Evolutionary conservation across 768 basidiomycete genomes (phyloP).

Genomic region (Calocera viscosa): DNA sequence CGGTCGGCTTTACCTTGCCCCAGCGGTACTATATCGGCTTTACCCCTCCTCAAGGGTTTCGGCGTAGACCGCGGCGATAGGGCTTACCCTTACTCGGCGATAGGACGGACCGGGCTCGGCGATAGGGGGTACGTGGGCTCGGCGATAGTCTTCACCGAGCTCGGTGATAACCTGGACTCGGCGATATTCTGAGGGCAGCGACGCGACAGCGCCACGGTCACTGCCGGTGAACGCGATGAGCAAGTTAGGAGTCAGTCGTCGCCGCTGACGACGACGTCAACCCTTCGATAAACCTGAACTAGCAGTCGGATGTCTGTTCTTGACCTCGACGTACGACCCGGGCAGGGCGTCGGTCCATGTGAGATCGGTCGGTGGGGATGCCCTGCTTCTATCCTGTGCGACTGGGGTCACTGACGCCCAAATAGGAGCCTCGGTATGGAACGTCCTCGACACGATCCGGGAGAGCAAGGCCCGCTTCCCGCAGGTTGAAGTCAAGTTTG

Average conservation of each 20-base stretch:
- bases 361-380: slow-evolving; percentile 43
- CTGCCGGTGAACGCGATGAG: neutral
- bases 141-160: no score
- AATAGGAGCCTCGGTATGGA: slow-evolving; percentile 67
- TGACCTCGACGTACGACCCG: slow-evolving; percentile 65
- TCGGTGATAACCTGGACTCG: no score
- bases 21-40: no score
- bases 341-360: slow-evolving; percentile 62
- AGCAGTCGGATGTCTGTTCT: slow-evolving; percentile 24
- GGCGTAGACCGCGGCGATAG: no score
- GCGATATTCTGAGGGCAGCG: no score
- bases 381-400: slow-evolving; percentile 11
- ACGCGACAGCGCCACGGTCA: neutral
- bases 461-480: slow-evolving; percentile 48
- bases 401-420: neutral
- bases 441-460: slow-evolving; percentile 54
- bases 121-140: no score
- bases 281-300: neutral
- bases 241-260: neutral
- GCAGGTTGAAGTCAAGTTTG: slow-evolving; percentile 73
- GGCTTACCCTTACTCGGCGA: no score
- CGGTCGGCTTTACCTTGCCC: no score
- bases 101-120: no score
- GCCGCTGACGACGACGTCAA: neutral
- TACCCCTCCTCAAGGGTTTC: no score